A percentile compares a stretch with the other conserved stretches of the same genome.
Evolutionary conservation across 805 yeast genomes (phyloP).

Genomic region (Candida montana): DNA sequence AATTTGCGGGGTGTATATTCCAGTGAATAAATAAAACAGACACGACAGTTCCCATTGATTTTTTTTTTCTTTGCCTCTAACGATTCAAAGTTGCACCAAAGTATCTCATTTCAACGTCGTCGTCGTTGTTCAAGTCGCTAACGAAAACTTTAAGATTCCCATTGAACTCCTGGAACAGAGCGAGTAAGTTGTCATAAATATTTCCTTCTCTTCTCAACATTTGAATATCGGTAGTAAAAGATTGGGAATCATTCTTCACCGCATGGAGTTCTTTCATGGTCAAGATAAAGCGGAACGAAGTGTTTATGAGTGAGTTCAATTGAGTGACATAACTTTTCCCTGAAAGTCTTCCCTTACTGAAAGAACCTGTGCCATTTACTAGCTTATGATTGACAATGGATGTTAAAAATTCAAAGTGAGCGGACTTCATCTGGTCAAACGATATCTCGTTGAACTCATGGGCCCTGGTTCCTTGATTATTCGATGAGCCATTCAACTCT

Average conservation of each 20-base stretch:
- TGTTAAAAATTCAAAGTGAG: slow-evolving; percentile 30
- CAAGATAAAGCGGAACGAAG: slow-evolving; percentile 34
- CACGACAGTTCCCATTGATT: neutral
- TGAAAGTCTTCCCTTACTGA: slow-evolving; percentile 32
- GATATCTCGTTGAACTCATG: slow-evolving; percentile 30
- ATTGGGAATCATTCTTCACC: slow-evolving; percentile 25
- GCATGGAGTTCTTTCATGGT: slow-evolving; percentile 34
- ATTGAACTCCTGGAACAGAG: slow-evolving; percentile 40
- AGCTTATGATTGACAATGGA: slow-evolving; percentile 34
- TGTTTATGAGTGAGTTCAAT: slow-evolving; percentile 31
- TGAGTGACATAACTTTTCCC: slow-evolving; percentile 38
- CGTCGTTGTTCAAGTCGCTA: slow-evolving; percentile 50
- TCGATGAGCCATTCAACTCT: slow-evolving; percentile 12
- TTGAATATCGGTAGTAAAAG: slow-evolving; percentile 2
- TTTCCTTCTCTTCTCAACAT: slow-evolving; percentile 11
- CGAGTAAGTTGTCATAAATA: slow-evolving; percentile 36
- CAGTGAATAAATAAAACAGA: too few relatives aligned
- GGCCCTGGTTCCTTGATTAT: slow-evolving; percentile 1
- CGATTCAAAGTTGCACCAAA: slow-evolving; percentile 34
- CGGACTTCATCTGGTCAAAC: slow-evolving; percentile 42
- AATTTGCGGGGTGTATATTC: too few relatives aligned
- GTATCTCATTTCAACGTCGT: slow-evolving; percentile 40
- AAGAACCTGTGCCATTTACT: slow-evolving; percentile 23
- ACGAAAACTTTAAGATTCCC: slow-evolving; percentile 37
- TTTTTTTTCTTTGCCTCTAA: slow-evolving; percentile 5